Base-by-base conservation (phyloP, 106 monocot genomes). In the Alisma plantagoaquatica region DNA sequence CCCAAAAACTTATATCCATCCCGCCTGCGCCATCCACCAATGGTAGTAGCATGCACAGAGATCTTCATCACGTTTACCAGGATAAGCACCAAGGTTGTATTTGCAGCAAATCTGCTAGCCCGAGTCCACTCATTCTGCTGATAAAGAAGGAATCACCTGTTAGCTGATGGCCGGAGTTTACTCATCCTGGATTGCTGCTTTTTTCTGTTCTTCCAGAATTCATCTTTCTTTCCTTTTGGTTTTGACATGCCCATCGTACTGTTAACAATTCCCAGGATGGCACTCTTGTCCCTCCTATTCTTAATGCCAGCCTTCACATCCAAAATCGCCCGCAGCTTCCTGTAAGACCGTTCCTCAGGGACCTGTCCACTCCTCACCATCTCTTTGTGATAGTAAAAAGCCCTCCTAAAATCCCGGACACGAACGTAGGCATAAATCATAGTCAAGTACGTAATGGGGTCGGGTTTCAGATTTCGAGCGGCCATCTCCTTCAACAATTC, bases 361-460 rank as follows among this genome's bases (percentile, higher is more conserved):
- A 85, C 65, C 43, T 82, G 73, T 43, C 82, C 76, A 29, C 74
- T 98, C 49, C 48, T 76, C 27, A 98, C 75, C 98, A 98, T 98
- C 43, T 85, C 52, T 50, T 86, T 98, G 63, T 98, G 90, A 68
- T 76, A 98, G 62, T 73, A 79, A 46, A 90, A 85, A 22, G 89
- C 98, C 31, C 61, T 81, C 4, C 65, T 55, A 44, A 98, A 98
- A 72, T 98, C 85, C 49, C 85, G 78, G 25, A 90, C 98, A 28
- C 90, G 84, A 15, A 85, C 62, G 72, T 79, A 98, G 7, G 89
- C 98, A 72, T 98, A 85, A 58, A 98, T 89, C 61, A 98, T 82
- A 12, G 98, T 98, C 10, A 66, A 71, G 57, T 82, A 98, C 33
- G 98, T 98, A 35, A 90, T 29, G 1, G 85, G 79, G 49, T 98